These are phyloP conservation scores for Magnaporthiopsis rhizophila DNA, from an alignment of 2,329 filamentous ascomycete genomes.

Conservation along the genomic window DNA sequence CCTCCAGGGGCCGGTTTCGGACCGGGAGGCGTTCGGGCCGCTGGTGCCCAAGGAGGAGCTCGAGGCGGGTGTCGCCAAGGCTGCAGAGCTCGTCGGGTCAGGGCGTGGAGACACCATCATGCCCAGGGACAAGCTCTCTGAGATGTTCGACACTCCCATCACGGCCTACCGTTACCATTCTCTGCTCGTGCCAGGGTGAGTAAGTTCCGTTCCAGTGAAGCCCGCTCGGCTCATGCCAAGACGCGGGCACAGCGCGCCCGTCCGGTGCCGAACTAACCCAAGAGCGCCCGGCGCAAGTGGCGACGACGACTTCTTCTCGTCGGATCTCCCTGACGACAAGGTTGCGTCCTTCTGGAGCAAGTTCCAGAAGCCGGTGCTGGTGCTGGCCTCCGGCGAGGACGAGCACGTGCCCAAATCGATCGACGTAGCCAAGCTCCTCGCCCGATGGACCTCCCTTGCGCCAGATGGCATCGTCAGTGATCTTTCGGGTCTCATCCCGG, in stretches of 20 bases:
- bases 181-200: conserved; percentile 41
- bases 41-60: conserved; percentile 35
- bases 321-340: conserved; percentile 53
- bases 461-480: conserved; percentile 35
- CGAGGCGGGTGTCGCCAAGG: conserved; percentile 36
- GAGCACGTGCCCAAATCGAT: conserved; percentile 53
- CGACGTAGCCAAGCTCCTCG: conserved; percentile 49
- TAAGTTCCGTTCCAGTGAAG: conserved; percentile 8
- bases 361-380: conserved; percentile 51
- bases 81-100: conserved; percentile 45
- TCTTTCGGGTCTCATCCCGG: conserved; percentile 45
- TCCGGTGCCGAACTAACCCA: background rate
- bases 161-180: conserved; percentile 46
- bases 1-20: conserved; percentile 71
- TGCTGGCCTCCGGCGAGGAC: conserved; percentile 59
- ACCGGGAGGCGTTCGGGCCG: conserved; percentile 56
- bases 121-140: conserved; percentile 32
- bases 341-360: conserved; percentile 58
- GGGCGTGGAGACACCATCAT: conserved; percentile 49
- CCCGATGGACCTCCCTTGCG: conserved; percentile 44
- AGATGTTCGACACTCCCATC: conserved; percentile 34
- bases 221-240: background rate
- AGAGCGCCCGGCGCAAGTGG: conserved; percentile 33
- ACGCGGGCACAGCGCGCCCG: background rate
- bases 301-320: conserved; percentile 85